Conservation (phyloP, 371 early-diverging fungal genomes). For the Lichtheimia ornata region DNA sequence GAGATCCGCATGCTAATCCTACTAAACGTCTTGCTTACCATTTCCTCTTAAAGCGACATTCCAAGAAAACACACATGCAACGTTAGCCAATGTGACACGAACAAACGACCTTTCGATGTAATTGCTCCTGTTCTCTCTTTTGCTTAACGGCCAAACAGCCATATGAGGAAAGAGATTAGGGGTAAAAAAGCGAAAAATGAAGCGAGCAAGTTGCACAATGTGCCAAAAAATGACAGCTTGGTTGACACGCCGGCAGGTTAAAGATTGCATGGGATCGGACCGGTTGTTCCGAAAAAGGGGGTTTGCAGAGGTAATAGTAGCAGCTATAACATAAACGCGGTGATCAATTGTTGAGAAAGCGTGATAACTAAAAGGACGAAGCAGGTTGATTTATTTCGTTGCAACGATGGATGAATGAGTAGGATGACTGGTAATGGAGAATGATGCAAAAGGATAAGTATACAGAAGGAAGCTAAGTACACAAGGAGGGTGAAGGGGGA, state of each 20-base stretch:
- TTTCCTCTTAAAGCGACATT: background rate
- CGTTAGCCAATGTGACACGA: background rate
- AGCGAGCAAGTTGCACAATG: background rate
- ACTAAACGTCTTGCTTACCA: background rate
- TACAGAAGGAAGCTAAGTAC: constrained; percentile 1
- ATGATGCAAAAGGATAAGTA: too few relatives aligned
- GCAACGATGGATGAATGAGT: background rate
- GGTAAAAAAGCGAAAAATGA: too few relatives aligned
- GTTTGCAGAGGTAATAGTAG: background rate
- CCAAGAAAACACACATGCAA: background rate
- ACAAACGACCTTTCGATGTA: constrained; percentile 1
- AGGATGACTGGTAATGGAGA: background rate
- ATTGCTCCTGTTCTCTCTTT: too few relatives aligned
- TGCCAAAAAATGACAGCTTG: constrained; percentile 4
- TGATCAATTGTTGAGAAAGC: background rate
- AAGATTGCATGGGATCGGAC: background rate
- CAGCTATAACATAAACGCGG: background rate
- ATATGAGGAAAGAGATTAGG: too few relatives aligned
- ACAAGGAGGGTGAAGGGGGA: background rate
- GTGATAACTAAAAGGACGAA: background rate
- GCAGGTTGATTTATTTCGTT: background rate
- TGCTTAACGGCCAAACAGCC: too few relatives aligned
- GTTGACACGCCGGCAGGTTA: background rate
- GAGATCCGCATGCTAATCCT: background rate
- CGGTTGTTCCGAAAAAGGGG: background rate